Evolutionary conservation across 2,329 filamentous ascomycete genomes (phyloP).

Genomic region (Massarina eburnea): DNA sequence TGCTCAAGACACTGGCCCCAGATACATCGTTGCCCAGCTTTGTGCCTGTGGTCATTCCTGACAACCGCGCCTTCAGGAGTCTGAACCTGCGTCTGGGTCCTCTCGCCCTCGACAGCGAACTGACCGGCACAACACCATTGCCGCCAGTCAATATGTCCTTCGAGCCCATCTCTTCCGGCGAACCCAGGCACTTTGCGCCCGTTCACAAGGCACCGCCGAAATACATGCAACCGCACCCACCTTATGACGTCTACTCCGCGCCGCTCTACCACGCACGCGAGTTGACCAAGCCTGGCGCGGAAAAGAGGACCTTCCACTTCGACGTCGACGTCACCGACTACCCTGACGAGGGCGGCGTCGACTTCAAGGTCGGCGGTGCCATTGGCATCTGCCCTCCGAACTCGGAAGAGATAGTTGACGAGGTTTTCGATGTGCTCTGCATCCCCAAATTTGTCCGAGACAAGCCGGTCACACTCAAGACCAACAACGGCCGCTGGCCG

Average conservation of each 20-base stretch:
- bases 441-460: constrained; percentile 82
- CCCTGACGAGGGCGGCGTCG: constrained; percentile 76
- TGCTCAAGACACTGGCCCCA: constrained; percentile 57
- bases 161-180: constrained; percentile 55
- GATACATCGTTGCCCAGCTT: constrained; percentile 48
- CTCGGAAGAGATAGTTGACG: constrained; percentile 72
- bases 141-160: constrained; percentile 77
- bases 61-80: constrained; percentile 82
- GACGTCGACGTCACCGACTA: constrained; percentile 97
- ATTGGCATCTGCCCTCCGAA: constrained; percentile 94
- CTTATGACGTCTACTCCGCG: constrained; percentile 89
- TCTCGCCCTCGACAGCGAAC: constrained; percentile 67
- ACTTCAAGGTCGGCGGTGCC: constrained; percentile 95
- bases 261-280: constrained; percentile 82
- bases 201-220: constrained; percentile 70
- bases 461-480: constrained; percentile 78
- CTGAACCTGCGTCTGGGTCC: constrained; percentile 75
- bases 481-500: constrained; percentile 83
- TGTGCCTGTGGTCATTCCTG: constrained; percentile 60
- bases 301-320: constrained; percentile 97
- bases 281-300: constrained; percentile 82
- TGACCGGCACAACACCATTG: constrained; percentile 71
- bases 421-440: constrained; percentile 78
- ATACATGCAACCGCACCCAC: constrained; percentile 93
- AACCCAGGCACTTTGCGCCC: constrained; percentile 44